A percentile compares a stretch with the other conserved stretches of the same genome.
These are phyloP conservation scores for Plantago elongata DNA, from an alignment of 257 asterid species.

Conservation along the genomic window DNA sequence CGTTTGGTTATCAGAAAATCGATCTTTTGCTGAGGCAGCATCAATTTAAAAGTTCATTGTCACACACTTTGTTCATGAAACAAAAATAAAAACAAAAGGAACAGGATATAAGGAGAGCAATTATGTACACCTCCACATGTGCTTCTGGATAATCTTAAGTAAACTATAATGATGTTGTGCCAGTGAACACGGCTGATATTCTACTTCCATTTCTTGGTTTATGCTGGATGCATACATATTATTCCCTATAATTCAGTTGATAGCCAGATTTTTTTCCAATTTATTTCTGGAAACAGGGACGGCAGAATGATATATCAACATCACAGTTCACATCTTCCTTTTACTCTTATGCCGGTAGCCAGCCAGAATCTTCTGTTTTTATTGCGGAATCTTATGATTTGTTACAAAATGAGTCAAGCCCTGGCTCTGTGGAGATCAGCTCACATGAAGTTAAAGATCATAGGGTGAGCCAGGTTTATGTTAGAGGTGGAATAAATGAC, in stretches of 20 bases:
- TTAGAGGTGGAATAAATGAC: constrained; percentile 37
- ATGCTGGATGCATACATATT: neutral
- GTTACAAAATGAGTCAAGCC: constrained; percentile 44
- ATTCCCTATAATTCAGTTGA: neutral
- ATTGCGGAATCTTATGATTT: constrained; percentile 51
- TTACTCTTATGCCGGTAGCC: constrained; percentile 44
- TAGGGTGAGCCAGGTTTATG: constrained; percentile 26
- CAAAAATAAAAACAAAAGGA: neutral
- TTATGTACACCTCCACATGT: constrained; percentile 1
- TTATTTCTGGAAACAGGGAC: constrained; percentile 42
- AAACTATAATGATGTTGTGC: constrained; percentile 6
- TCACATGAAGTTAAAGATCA: constrained; percentile 34
- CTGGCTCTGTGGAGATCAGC: constrained; percentile 60
- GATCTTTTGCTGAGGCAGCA: constrained; percentile 5
- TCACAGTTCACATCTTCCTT: constrained; percentile 50
- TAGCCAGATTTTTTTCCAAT: constrained; percentile 12
- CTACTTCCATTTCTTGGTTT: constrained; percentile 10
- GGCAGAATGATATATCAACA: constrained; percentile 39
- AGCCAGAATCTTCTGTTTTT: constrained; percentile 45
- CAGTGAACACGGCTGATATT: constrained; percentile 10
- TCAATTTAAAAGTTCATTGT: constrained; percentile 5
- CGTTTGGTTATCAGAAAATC: constrained; percentile 8
- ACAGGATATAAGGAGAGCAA: neutral
- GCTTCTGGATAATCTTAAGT: constrained; percentile 8
- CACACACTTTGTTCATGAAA: constrained; percentile 12